Base-by-base conservation (phyloP, 176 grass and related monocot genomes). In the Lolium perenne region DNA sequence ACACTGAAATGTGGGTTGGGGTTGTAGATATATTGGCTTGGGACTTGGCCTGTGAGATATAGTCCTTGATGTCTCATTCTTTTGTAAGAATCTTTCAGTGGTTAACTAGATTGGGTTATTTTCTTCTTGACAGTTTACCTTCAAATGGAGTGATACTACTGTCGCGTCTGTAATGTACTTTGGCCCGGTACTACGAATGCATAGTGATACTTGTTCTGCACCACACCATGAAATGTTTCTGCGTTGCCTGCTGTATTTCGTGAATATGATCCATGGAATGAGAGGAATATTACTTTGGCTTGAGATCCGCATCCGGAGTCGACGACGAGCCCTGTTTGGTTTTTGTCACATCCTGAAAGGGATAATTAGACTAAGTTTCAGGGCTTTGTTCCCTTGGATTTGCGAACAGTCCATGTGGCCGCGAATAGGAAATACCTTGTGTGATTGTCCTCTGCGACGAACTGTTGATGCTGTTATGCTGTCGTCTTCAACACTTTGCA, bases 1-100 rank as follows among this genome's bases (percentile, higher is more conserved):
- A 91, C 50, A 66, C 65, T 74, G 46, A 83, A 83, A 83, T 74
- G 74, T 64, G 80, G 85, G 74, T 64, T 84, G 85, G 66, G 85
- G 77, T 85, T 89, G 89, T 91, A 91, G 85, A 87, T 91, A 91
- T 87, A 87, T 87, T 65, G 80, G 80, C 80, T 80, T 74, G 68
- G 68, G 85, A 68, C 48, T 67, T 4, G 69, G 76, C 81, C 49
- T 87, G 71, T 76, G 75, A 75, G 56, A 79, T 83, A 79, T 83
- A 26, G 71, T 29, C 78, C 7, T 82, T 67, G 49, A 48, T 20
- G 20, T 60, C 75, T 57, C 77, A 80, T 91, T 91, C 85, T 91
- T 91, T 91, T 91, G 89, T 91, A 91, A 75, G 80, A 87, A 84
- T 75, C 40, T 74, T 72, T 87, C 40, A 60, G 81, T 87, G 80